phyloP scores from a whole-genome alignment of 768 basidiomycete species.

The Tulasnella sp. region DNA sequence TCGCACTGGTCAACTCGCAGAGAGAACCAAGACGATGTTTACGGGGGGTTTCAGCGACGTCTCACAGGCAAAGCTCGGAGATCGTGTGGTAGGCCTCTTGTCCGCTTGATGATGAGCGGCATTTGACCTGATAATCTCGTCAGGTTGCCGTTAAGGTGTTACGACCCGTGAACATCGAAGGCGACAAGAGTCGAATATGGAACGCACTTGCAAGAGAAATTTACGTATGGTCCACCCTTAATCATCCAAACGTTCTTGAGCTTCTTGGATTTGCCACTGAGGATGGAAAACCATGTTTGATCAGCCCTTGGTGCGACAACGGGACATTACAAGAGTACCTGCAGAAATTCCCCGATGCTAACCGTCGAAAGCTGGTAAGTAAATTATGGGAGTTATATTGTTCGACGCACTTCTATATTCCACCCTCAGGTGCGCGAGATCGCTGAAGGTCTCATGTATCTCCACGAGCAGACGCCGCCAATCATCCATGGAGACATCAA shows the following conservation, averaged over 20 bases:
- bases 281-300: conserved; percentile 48
- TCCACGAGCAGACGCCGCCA: conserved; percentile 31
- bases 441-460: conserved; percentile 35
- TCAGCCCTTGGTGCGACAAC: conserved; percentile 61
- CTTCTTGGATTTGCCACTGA: background rate
- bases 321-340: conserved; percentile 57
- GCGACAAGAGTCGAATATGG: background rate
- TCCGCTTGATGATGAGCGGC: background rate
- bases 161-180: background rate
- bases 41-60: background rate
- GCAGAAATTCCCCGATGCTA: conserved; percentile 48
- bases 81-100: background rate
- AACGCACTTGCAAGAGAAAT: background rate
- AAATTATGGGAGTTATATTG: background rate
- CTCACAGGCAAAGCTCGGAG: background rate
- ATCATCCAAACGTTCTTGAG: background rate
- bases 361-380: conserved; percentile 52
- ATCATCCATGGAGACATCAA: conserved; percentile 37
- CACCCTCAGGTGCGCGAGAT: conserved; percentile 28
- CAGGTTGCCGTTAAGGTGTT: background rate
- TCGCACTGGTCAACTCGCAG: background rate
- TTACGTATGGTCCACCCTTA: background rate
- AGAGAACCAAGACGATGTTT: background rate
- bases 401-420: background rate
- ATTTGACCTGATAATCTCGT: background rate